Percentiles rank a stretch among this genome's conserved stretches.
These are phyloP conservation scores for Tetracentron sinense DNA, from an alignment of 164 flowering plant species.

Conservation along the genomic window DNA sequence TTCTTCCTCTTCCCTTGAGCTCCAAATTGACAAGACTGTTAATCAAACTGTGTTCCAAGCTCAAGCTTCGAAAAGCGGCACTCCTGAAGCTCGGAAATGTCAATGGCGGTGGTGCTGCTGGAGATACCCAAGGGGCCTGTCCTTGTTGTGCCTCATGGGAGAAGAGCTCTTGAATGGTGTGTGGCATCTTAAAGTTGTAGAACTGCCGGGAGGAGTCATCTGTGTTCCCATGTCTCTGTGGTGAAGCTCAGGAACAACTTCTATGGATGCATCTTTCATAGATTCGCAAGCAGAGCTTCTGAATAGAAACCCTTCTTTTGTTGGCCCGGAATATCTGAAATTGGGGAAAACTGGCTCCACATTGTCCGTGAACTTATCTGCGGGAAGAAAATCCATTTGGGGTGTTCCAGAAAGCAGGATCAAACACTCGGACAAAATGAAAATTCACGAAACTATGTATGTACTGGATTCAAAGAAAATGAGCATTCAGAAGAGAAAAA, in stretches of 20 bases:
- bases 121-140: slow-evolving; percentile 52
- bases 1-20: too few species aligned
- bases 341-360: slow-evolving; percentile 30
- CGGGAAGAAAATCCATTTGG: too few species aligned
- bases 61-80: slow-evolving; percentile 74
- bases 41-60: slow-evolving; percentile 55
- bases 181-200: slow-evolving; percentile 52
- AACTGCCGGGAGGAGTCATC: too few species aligned
- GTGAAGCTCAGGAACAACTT: slow-evolving; percentile 34
- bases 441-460: background rate
- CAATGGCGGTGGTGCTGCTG: slow-evolving; percentile 27
- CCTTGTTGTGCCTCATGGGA: too few species aligned
- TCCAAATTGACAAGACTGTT: slow-evolving; percentile 65
- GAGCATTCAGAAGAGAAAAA: too few species aligned
- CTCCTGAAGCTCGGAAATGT: too few species aligned
- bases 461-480: too few species aligned
- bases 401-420: background rate
- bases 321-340: slow-evolving; percentile 39
- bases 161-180: slow-evolving; percentile 51
- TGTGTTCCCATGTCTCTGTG: slow-evolving; percentile 87
- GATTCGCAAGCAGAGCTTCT: too few species aligned
- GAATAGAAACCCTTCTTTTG: slow-evolving; percentile 52
- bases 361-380: slow-evolving; percentile 80
- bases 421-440: background rate
- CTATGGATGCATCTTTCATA: slow-evolving; percentile 29